A percentile compares a stretch with the other conserved stretches of the same genome.
phyloP scores from a whole-genome alignment of 805 yeast species.

The Candida multigemmis region DNA sequence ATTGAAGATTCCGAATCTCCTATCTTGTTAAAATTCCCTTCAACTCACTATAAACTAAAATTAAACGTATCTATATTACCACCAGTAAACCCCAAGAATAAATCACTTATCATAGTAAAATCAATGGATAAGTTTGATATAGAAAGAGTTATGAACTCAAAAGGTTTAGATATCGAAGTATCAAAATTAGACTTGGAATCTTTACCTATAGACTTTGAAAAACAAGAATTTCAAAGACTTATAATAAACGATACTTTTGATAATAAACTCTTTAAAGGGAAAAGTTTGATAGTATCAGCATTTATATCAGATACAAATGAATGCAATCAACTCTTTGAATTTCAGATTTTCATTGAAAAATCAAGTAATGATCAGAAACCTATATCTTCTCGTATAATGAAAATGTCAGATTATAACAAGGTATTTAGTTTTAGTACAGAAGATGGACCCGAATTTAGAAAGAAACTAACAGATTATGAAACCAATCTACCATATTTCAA shows the following conservation, averaged over 20 bases:
- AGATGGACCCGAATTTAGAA: constrained; percentile 37
- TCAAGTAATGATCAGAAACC: not conserved
- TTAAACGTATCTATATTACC: constrained; percentile 16
- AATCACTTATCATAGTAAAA: constrained; percentile 17
- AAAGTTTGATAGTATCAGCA: constrained; percentile 12
- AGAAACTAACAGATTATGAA: constrained; percentile 21
- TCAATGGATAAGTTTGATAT: not conserved
- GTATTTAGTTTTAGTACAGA: constrained; percentile 26
- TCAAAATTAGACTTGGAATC: constrained; percentile 19
- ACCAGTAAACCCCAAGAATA: constrained; percentile 2
- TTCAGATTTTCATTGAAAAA: constrained; percentile 18
- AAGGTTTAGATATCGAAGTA: constrained; percentile 12
- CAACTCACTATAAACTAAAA: constrained; percentile 14
- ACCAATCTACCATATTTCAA: constrained; percentile 17
- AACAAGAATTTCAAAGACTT: constrained; percentile 10
- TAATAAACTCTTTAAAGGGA: constrained; percentile 6
- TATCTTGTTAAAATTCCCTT: constrained; percentile 18
- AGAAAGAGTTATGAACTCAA: no score
- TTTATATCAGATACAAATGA: constrained; percentile 12
- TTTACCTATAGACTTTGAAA: constrained; percentile 14
- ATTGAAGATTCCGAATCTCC: constrained; percentile 10
- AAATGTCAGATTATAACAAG: constrained; percentile 12
- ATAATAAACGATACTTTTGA: constrained; percentile 19
- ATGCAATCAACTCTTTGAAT: constrained; percentile 11
- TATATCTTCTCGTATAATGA: constrained; percentile 3